Conservation (phyloP, 441 rosid genomes). For the Bruguiera hainesii region DNA sequence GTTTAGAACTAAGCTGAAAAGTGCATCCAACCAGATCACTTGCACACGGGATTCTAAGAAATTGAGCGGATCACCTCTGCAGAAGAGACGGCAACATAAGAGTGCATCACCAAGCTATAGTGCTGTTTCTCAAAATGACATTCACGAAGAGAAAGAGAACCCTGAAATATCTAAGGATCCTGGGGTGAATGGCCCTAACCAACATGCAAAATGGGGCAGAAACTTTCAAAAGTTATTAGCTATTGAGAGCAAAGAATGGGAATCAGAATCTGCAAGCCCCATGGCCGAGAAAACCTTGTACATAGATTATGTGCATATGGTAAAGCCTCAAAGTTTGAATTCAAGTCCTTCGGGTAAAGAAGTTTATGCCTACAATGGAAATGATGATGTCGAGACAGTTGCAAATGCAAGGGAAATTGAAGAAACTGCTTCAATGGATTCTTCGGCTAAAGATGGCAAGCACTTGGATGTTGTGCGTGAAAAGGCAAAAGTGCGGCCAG, state of each 20-base stretch:
- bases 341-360: slow-evolving; percentile 31
- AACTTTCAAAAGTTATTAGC: slow-evolving; percentile 58
- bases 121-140: slow-evolving; percentile 12
- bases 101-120: slow-evolving; percentile 15
- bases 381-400: slow-evolving; percentile 15
- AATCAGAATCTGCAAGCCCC: slow-evolving; percentile 33
- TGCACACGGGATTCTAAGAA: slow-evolving; percentile 13
- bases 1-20: slow-evolving; percentile 27
- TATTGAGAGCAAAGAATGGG: slow-evolving; percentile 40
- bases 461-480: slow-evolving; percentile 15
- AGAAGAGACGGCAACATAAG: slow-evolving; percentile 31
- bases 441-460: slow-evolving; percentile 30
- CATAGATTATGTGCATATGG: slow-evolving; percentile 54
- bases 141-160: slow-evolving; percentile 18
- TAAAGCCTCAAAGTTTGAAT: slow-evolving; percentile 27
- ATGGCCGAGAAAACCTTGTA: slow-evolving; percentile 73
- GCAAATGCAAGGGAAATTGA: slow-evolving; percentile 18
- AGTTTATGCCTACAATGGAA: slow-evolving; percentile 9
- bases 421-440: slow-evolving; percentile 25
- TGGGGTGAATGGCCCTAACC: slow-evolving; percentile 13
- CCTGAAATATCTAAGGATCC: slow-evolving; percentile 24
- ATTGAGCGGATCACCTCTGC: slow-evolving; percentile 28
- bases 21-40: slow-evolving; percentile 17
- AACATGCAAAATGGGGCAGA: slow-evolving; percentile 23
- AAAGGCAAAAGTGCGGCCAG: slow-evolving; percentile 21